These are phyloP conservation scores for Pythium utonaiense DNA, from an alignment of 352 stramenopile genomes.

Conservation along the genomic window DNA sequence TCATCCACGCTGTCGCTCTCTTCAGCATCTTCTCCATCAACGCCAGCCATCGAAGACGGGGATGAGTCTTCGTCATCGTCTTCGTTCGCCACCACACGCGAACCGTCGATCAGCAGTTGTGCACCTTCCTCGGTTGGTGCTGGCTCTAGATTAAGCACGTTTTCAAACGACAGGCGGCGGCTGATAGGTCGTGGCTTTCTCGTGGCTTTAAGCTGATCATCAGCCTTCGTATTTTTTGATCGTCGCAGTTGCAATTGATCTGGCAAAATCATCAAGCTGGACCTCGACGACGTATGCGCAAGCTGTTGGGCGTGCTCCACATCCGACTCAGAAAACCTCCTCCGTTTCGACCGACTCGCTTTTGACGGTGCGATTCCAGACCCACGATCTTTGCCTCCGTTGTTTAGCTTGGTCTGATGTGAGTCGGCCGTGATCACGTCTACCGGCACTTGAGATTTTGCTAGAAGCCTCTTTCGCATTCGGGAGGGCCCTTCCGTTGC, in stretches of 20 bases:
- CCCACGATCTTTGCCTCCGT: not conserved
- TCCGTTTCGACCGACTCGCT: not conserved
- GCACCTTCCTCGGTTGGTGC: not conserved
- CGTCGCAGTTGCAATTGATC: slow-evolving; percentile 12
- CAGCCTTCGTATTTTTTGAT: not conserved
- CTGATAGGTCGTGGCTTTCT: slow-evolving; percentile 9
- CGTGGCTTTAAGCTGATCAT: not conserved
- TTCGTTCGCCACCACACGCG: no score
- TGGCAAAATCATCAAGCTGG: not conserved
- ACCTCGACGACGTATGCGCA: not conserved
- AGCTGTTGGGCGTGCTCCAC: not conserved
- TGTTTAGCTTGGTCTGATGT: not conserved
- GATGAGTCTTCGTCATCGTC: slow-evolving; percentile 26
- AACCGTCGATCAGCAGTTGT: not conserved
- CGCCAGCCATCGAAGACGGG: slow-evolving; percentile 3
- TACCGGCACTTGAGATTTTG: slow-evolving; percentile 1
- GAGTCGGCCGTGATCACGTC: not conserved
- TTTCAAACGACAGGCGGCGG: slow-evolving; percentile 18
- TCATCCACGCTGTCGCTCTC: slow-evolving; percentile 41
- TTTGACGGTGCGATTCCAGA: not conserved
- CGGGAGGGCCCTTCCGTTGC: slow-evolving; percentile 63
- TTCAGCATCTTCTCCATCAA: slow-evolving; percentile 13
- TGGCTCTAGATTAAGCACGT: slow-evolving; percentile 6
- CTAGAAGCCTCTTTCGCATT: slow-evolving; percentile 57
- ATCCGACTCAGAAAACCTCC: slow-evolving; percentile 19